These are phyloP conservation scores for Malbranchea zuffiana DNA, from an alignment of 2,329 filamentous ascomycete genomes.

Conservation along the genomic window DNA sequence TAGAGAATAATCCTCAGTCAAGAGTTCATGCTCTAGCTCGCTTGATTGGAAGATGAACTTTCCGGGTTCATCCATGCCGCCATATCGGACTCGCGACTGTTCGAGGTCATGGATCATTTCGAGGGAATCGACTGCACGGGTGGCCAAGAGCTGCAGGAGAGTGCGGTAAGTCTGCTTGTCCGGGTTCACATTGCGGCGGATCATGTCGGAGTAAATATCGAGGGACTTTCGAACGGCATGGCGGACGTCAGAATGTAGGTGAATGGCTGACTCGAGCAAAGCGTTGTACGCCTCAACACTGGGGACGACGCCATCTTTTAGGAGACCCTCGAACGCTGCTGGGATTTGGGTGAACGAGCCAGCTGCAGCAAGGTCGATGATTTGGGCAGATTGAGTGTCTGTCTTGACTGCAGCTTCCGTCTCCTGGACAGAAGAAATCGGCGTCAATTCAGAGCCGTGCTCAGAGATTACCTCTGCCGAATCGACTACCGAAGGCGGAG, in stretches of 20 bases:
- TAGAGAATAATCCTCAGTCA: constrained; percentile 77
- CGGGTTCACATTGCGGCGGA: constrained; percentile 68
- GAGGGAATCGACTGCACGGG: constrained; percentile 67
- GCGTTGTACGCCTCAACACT: constrained; percentile 85
- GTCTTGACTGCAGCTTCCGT: constrained; percentile 37
- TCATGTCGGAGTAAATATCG: constrained; percentile 95
- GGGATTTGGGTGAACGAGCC: constrained; percentile 79
- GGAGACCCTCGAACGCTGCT: constrained; percentile 78
- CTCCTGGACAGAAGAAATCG: constrained; percentile 18
- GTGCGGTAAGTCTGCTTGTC: constrained; percentile 81
- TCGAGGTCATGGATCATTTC: constrained; percentile 63
- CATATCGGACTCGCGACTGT: constrained; percentile 71
- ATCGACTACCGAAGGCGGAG: constrained; percentile 22
- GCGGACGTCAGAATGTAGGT: constrained; percentile 65
- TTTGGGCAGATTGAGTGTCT: constrained; percentile 63
- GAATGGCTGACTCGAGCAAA: constrained; percentile 71
- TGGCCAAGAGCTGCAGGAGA: constrained; percentile 69
- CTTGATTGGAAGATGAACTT: constrained; percentile 83
- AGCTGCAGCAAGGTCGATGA: constrained; percentile 60
- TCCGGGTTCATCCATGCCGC: constrained; percentile 70
- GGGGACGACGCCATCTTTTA: constrained; percentile 69
- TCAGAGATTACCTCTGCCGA: constrained; percentile 14
- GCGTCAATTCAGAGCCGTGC: constrained; percentile 18
- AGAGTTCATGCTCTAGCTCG: constrained; percentile 74
- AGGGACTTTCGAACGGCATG: constrained; percentile 83